These are phyloP conservation scores for Trichoderma pleuroti DNA, from an alignment of 2,329 filamentous ascomycete species.

Conservation along the genomic window DNA sequence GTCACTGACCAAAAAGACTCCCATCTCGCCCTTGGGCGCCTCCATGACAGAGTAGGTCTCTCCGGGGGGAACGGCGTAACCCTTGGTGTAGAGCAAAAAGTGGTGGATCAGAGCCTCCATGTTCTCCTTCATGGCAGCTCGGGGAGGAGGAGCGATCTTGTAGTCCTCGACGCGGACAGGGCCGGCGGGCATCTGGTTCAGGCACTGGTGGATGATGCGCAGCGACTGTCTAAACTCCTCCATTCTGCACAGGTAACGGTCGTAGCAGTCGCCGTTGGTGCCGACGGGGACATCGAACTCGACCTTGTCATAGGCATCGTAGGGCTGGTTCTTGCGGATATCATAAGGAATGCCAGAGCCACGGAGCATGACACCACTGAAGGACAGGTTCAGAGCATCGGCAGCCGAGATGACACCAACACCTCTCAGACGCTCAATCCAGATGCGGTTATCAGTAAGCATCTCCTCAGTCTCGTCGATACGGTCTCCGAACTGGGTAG, in stretches of 20 bases:
- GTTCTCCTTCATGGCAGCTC: slow-evolving; percentile 99
- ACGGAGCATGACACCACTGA: slow-evolving; percentile 96
- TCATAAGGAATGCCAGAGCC: slow-evolving; percentile 96
- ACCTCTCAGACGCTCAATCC: slow-evolving; percentile 88
- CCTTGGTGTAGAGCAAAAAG: slow-evolving; percentile 98
- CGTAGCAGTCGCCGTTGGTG: slow-evolving; percentile 97
- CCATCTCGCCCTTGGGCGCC: slow-evolving; percentile 99
- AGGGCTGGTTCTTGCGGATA: slow-evolving; percentile 92
- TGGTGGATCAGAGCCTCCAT: slow-evolving; percentile 99
- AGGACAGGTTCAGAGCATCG: slow-evolving; percentile 95
- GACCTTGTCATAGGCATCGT: slow-evolving; percentile 96
- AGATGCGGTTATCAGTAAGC: slow-evolving; percentile 98
- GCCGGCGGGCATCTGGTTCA: slow-evolving; percentile 97
- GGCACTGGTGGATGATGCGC: slow-evolving; percentile 96
- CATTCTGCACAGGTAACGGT: slow-evolving; percentile 98
- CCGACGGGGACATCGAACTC: slow-evolving; percentile 98
- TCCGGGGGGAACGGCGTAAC: slow-evolving; percentile 92
- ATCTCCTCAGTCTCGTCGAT: slow-evolving; percentile 99
- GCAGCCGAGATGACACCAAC: slow-evolving; percentile 87
- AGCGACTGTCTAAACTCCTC: slow-evolving; percentile 98
- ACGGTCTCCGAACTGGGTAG: slow-evolving; percentile 96
- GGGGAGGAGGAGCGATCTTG: slow-evolving; percentile 95
- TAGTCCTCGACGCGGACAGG: slow-evolving; percentile 97
- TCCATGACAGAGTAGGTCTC: slow-evolving; percentile 98
- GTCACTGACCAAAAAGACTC: slow-evolving; percentile 92